These are phyloP conservation scores for Microbotryum lychnidis-dioicae DNA, from an alignment of 1,284 basidiomycete species.

Conservation along the genomic window DNA sequence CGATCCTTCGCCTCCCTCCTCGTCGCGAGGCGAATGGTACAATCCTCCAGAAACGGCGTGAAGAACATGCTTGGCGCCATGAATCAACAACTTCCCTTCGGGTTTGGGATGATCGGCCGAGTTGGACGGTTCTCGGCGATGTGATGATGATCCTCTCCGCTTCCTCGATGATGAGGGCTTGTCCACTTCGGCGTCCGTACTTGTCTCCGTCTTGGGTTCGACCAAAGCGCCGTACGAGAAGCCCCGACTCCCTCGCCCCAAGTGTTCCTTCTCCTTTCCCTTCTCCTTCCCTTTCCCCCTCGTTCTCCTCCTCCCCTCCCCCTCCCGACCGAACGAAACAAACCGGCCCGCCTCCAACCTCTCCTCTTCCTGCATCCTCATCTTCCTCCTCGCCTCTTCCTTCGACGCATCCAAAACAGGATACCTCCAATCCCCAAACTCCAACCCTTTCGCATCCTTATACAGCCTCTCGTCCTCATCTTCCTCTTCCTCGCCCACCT, in stretches of 20 bases:
- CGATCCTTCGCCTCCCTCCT: slow-evolving; percentile 36
- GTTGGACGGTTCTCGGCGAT: slow-evolving; percentile 1
- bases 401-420: slow-evolving; percentile 36
- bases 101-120: slow-evolving; percentile 10
- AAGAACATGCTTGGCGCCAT: slow-evolving; percentile 16
- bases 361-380: slow-evolving; percentile 31
- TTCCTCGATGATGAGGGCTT: background rate
- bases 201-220: too few relatives aligned
- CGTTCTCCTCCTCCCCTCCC: background rate
- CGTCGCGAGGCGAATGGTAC: slow-evolving; percentile 23
- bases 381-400: slow-evolving; percentile 32
- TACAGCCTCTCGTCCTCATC: slow-evolving; percentile 51
- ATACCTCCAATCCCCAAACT: slow-evolving; percentile 55
- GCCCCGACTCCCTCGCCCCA: too few relatives aligned
- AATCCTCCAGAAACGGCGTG: slow-evolving; percentile 20
- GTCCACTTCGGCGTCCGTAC: too few relatives aligned
- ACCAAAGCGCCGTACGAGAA: too few relatives aligned
- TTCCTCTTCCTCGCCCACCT: slow-evolving; percentile 47
- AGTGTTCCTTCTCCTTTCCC: too few relatives aligned
- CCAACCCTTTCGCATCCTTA: slow-evolving; percentile 57
- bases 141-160: slow-evolving; percentile 2
- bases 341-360: slow-evolving; percentile 3
- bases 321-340: background rate
- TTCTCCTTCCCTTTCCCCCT: too few relatives aligned
- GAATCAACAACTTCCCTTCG: slow-evolving; percentile 9